Percentiles rank a stretch among this genome's conserved stretches.
These are phyloP conservation scores for Exserohilum turcica DNA, from an alignment of 2,329 filamentous ascomycete genomes.

Conservation along the genomic window DNA sequence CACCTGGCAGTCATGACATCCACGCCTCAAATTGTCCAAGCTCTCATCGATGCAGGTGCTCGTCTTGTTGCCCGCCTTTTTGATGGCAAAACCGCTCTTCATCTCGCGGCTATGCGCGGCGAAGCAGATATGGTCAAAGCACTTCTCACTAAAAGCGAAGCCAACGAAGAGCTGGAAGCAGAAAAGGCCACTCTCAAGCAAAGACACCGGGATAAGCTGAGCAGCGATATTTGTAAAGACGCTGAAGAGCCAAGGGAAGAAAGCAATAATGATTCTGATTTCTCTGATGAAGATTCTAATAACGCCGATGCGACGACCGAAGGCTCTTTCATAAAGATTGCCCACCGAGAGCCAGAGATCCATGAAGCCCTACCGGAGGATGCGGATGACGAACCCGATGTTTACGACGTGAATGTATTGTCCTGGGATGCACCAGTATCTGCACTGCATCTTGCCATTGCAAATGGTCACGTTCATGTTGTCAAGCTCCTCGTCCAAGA, in stretches of 20 bases:
- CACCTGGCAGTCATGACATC: slow-evolving; percentile 75
- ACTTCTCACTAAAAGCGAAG: slow-evolving; percentile 73
- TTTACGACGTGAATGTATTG: slow-evolving; percentile 78
- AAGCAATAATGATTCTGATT: slow-evolving; percentile 59
- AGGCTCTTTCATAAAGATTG: slow-evolving; percentile 70
- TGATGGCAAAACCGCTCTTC: slow-evolving; percentile 81
- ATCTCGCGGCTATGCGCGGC: slow-evolving; percentile 76
- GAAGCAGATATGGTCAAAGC: slow-evolving; percentile 70
- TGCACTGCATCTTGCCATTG: slow-evolving; percentile 78
- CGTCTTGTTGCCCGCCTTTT: slow-evolving; percentile 75
- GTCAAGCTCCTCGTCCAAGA: slow-evolving; percentile 70
- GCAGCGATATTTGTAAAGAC: neutral
- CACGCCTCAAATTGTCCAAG: slow-evolving; percentile 71
- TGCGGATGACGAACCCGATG: slow-evolving; percentile 70
- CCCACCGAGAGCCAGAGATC: slow-evolving; percentile 50
- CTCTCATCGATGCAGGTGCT: slow-evolving; percentile 72
- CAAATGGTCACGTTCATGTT: slow-evolving; percentile 70
- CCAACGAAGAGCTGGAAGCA: slow-evolving; percentile 72
- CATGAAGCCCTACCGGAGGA: slow-evolving; percentile 59
- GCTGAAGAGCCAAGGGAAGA: slow-evolving; percentile 31
- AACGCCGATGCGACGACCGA: slow-evolving; percentile 64
- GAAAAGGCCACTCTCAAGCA: slow-evolving; percentile 57
- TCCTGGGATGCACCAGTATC: slow-evolving; percentile 79
- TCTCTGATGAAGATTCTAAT: slow-evolving; percentile 55
- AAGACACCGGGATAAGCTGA: neutral